These are phyloP conservation scores for Alternaria incomplexa DNA, from an alignment of 2,329 filamentous ascomycete genomes.

Conservation along the genomic window DNA sequence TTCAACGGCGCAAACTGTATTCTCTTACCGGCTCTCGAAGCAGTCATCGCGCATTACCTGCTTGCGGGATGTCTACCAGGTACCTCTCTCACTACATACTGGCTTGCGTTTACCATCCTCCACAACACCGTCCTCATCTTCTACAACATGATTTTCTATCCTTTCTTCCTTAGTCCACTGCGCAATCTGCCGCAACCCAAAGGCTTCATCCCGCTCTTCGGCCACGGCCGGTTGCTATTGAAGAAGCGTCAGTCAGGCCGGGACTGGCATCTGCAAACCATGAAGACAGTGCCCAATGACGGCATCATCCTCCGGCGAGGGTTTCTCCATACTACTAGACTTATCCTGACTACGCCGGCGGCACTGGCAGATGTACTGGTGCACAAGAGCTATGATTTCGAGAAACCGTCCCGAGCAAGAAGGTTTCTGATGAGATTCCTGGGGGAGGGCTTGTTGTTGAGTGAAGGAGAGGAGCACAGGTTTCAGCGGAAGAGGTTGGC, in stretches of 20 bases:
- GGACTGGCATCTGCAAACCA: slow-evolving; percentile 38
- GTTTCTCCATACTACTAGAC: slow-evolving; percentile 47
- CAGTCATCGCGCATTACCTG: slow-evolving; percentile 24
- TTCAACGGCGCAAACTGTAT: slow-evolving; percentile 20
- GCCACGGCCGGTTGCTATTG: slow-evolving; percentile 46
- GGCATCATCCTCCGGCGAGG: slow-evolving; percentile 50
- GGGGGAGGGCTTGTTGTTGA: slow-evolving; percentile 59
- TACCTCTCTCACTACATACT: slow-evolving; percentile 19
- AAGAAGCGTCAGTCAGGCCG: slow-evolving; percentile 40
- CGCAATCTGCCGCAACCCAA: slow-evolving; percentile 46
- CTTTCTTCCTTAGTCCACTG: slow-evolving; percentile 48
- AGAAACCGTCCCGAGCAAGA: slow-evolving; percentile 55
- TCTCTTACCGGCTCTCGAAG: slow-evolving; percentile 26
- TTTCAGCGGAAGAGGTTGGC: slow-evolving; percentile 73
- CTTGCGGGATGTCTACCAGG: slow-evolving; percentile 22
- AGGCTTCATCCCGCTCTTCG: slow-evolving; percentile 43
- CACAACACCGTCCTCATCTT: slow-evolving; percentile 24
- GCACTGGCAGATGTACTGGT: slow-evolving; percentile 60
- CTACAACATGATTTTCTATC: slow-evolving; percentile 41
- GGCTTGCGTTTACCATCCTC: slow-evolving; percentile 23
- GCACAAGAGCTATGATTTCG: slow-evolving; percentile 60
- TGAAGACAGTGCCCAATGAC: slow-evolving; percentile 49
- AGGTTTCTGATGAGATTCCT: slow-evolving; percentile 57
- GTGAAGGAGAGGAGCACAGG: slow-evolving; percentile 58
- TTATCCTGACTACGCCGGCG: slow-evolving; percentile 48